Evolutionary conservation across 495 filamentous ascomycete species (phyloP).

Genomic region (Patellaria atrata): DNA sequence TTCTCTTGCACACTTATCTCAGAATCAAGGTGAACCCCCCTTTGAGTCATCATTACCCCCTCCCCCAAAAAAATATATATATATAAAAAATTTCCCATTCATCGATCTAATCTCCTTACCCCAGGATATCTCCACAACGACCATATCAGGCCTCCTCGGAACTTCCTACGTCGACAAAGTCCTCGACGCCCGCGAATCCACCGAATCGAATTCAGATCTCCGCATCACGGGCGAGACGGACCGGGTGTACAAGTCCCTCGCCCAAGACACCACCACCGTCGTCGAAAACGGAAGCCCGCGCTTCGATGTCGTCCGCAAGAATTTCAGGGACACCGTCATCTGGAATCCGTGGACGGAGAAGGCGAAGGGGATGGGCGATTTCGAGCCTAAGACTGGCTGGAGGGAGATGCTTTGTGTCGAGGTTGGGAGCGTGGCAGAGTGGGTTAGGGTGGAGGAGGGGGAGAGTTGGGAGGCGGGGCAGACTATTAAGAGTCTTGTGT

Average conservation of each 20-base stretch:
- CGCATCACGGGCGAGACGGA: slow-evolving; percentile 64
- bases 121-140: slow-evolving; percentile 45
- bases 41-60: not conserved
- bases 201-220: slow-evolving; percentile 38
- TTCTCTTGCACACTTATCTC: slow-evolving; percentile 84
- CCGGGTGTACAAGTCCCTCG: slow-evolving; percentile 47
- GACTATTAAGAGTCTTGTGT: slow-evolving; percentile 39
- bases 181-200: slow-evolving; percentile 40
- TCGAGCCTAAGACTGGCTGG: slow-evolving; percentile 76
- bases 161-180: slow-evolving; percentile 74
- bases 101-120: not conserved
- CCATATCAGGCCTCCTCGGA: slow-evolving; percentile 56
- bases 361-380: slow-evolving; percentile 68
- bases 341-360: slow-evolving; percentile 97
- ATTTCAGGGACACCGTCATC: slow-evolving; percentile 72
- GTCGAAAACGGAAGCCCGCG: slow-evolving; percentile 42
- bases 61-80: not conserved
- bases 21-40: slow-evolving; percentile 49
- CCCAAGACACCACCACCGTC: slow-evolving; percentile 40
- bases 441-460: slow-evolving; percentile 70
- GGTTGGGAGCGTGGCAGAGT: slow-evolving; percentile 66
- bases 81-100: not conserved
- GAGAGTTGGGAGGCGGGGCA: slow-evolving; percentile 86
- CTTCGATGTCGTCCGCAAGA: slow-evolving; percentile 64
- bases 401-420: slow-evolving; percentile 90